Evolutionary conservation across 2,329 filamentous ascomycete species (phyloP).

Genomic region (Aspergillus candidus): DNA sequence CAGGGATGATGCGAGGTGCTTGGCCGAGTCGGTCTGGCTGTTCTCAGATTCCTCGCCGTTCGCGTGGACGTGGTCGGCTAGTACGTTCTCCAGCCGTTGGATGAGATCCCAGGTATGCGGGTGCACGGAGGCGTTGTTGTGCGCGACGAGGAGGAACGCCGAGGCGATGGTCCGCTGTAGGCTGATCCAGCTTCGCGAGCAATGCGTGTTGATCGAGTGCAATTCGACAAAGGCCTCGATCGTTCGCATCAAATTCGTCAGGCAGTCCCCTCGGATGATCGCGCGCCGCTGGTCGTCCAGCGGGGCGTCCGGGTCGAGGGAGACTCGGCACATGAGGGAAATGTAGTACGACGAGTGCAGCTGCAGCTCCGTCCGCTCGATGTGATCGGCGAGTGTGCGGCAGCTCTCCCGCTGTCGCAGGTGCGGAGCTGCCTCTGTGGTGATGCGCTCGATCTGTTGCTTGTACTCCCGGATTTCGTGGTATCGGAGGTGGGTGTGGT

Average conservation of each 20-base stretch:
- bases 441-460: constrained; percentile 49
- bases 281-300: constrained; percentile 32
- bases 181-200: constrained; percentile 38
- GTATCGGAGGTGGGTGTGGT: constrained; percentile 44
- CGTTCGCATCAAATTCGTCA: constrained; percentile 47
- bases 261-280: constrained; percentile 45
- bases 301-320: constrained; percentile 40
- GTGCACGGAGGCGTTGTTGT: constrained; percentile 22
- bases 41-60: constrained; percentile 20
- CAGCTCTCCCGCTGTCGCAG: constrained; percentile 45
- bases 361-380: constrained; percentile 54
- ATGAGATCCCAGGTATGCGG: constrained; percentile 24
- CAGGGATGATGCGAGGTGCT: constrained; percentile 28
- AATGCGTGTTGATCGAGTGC: constrained; percentile 30
- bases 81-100: constrained; percentile 23
- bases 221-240: constrained; percentile 55
- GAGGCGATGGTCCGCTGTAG: constrained; percentile 38
- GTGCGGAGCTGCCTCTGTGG: constrained; percentile 52
- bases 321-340: constrained; percentile 53
- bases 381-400: constrained; percentile 40
- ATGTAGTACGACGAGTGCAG: constrained; percentile 57
- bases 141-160: constrained; percentile 33
- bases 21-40: constrained; percentile 29
- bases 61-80: constrained; percentile 28
- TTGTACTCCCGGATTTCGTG: constrained; percentile 50